These are phyloP conservation scores for Colletotrichum cuscutae DNA, from an alignment of 2,329 filamentous ascomycete species.

Conservation along the genomic window DNA sequence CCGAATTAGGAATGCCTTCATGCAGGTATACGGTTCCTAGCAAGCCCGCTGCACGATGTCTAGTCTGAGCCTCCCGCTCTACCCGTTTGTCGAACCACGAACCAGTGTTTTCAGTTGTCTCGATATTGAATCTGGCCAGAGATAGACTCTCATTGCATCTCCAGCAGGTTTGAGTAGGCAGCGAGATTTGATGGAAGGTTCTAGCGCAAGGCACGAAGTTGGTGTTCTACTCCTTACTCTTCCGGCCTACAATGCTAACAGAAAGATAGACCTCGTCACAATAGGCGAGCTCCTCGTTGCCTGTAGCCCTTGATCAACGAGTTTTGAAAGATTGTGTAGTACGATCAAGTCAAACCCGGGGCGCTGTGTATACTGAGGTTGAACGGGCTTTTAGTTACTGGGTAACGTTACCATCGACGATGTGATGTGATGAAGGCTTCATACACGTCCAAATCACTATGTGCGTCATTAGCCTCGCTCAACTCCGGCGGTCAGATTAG, in stretches of 20 bases:
- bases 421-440: background rate
- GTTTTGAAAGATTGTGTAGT: background rate
- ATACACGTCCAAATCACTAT: background rate
- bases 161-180: background rate
- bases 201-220: background rate
- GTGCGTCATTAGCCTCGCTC: slow-evolving; percentile 7
- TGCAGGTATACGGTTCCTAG: slow-evolving; percentile 11
- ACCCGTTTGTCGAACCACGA: slow-evolving; percentile 4
- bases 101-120: background rate
- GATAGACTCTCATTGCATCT: background rate
- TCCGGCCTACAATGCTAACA: background rate
- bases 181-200: background rate
- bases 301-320: background rate
- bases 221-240: background rate
- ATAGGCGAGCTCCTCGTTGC: background rate
- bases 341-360: background rate
- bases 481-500: slow-evolving; percentile 21
- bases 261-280: background rate
- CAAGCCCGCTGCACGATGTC: slow-evolving; percentile 5
- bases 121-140: background rate
- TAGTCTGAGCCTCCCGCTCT: slow-evolving; percentile 6
- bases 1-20: background rate
- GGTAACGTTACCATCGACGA: slow-evolving; percentile 13
- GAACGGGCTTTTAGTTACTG: background rate
- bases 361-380: background rate